Percentiles rank a stretch among this genome's conserved stretches.
Evolutionary conservation across 768 basidiomycete genomes (phyloP).

Genomic region (Tulasnella sp.): DNA sequence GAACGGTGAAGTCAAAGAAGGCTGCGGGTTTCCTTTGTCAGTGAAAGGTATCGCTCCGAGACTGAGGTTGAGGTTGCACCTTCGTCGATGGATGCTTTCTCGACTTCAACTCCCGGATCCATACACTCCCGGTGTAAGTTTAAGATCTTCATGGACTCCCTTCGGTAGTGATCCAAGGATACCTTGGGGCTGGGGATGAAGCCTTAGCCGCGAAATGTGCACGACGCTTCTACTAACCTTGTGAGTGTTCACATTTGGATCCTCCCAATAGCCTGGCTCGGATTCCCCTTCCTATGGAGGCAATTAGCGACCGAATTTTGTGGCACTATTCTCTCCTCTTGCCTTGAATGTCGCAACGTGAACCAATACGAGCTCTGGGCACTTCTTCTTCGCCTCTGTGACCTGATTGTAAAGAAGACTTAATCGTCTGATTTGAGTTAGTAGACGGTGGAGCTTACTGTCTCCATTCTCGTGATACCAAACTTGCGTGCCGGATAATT

Average conservation of each 20-base stretch:
- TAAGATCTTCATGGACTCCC: constrained; percentile 82
- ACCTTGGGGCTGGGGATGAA: constrained; percentile 37
- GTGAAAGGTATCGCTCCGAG: background rate
- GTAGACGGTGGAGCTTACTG: constrained; percentile 26
- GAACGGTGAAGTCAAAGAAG: constrained; percentile 81
- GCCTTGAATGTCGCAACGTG: constrained; percentile 86
- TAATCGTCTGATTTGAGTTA: constrained; percentile 2
- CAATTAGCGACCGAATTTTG: background rate
- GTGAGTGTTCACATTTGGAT: constrained; percentile 80
- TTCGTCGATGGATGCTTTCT: constrained; percentile 97
- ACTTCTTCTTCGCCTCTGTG: constrained; percentile 66
- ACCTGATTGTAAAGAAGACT: constrained; percentile 22
- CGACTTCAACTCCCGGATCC: constrained; percentile 76
- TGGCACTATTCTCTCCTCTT: background rate
- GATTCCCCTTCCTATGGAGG: constrained; percentile 47
- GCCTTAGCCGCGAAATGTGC: background rate
- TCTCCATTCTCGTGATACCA: constrained; percentile 88
- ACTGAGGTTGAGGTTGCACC: background rate
- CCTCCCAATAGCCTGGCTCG: constrained; percentile 86
- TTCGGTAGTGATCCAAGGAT: constrained; percentile 83
- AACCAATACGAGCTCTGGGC: constrained; percentile 72
- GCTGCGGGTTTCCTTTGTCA: constrained; percentile 28
- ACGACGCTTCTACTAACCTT: constrained; percentile 46
- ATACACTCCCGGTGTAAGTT: constrained; percentile 62
- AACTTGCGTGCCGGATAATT: constrained; percentile 90